Conservation (phyloP, 495 filamentous ascomycete species). For the Penicillium tannophilum region DNA sequence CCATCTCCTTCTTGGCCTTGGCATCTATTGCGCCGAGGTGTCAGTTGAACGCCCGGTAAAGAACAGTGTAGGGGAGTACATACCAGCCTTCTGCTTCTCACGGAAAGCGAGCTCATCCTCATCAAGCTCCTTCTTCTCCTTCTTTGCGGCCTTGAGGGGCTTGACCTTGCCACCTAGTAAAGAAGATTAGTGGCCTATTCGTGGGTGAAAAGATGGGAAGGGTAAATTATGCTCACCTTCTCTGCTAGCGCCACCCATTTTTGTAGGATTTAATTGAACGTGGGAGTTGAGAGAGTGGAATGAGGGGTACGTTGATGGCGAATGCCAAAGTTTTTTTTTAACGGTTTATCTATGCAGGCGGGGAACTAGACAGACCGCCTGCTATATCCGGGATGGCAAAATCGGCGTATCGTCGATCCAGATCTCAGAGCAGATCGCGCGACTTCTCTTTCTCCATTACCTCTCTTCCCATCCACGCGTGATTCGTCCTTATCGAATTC, state of each 20-base stretch:
- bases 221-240: slow-evolving; percentile 49
- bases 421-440: background rate
- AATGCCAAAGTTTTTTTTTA: slow-evolving; percentile 18
- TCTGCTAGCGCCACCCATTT: slow-evolving; percentile 70
- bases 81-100: slow-evolving; percentile 75
- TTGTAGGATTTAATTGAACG: slow-evolving; percentile 20
- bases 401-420: slow-evolving; percentile 3
- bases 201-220: background rate
- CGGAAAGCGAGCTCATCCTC: slow-evolving; percentile 75
- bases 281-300: slow-evolving; percentile 14
- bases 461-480: background rate
- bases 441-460: slow-evolving; percentile 4
- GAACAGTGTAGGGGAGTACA: slow-evolving; percentile 17
- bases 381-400: background rate
- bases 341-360: slow-evolving; percentile 7
- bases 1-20: slow-evolving; percentile 75
- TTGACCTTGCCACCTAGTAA: slow-evolving; percentile 77
- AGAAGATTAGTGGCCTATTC: slow-evolving; percentile 9
- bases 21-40: slow-evolving; percentile 54
- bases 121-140: slow-evolving; percentile 71
- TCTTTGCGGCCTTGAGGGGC: slow-evolving; percentile 81
- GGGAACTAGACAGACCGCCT: slow-evolving; percentile 16
- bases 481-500: slow-evolving; percentile 4
- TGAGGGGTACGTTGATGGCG: slow-evolving; percentile 18
- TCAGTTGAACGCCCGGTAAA: background rate